A percentile compares a stretch with the other conserved stretches of the same genome.
phyloP scores from a whole-genome alignment of 768 basidiomycete species.

The Boletus sensibilis region DNA sequence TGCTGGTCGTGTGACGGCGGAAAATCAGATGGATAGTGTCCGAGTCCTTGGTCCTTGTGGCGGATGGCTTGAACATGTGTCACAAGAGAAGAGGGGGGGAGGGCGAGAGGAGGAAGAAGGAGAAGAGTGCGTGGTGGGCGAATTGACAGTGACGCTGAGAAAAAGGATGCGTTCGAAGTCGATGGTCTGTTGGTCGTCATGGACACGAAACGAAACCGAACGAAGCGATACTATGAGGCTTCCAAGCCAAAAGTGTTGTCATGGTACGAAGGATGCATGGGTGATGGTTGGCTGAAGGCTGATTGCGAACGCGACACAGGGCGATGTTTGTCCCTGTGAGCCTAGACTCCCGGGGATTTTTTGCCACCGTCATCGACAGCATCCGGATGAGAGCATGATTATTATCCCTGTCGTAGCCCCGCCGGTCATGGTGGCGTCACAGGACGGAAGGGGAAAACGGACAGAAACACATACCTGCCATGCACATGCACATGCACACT shows the following conservation, averaged over 20 bases:
- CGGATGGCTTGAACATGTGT: neutral
- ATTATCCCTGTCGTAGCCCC: neutral
- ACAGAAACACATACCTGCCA: neutral
- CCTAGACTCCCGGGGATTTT: neutral
- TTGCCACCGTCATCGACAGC: neutral
- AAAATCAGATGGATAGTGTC: too few species aligned
- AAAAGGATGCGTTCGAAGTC: neutral
- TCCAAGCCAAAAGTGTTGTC: neutral
- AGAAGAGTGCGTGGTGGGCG: neutral
- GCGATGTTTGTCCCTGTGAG: neutral
- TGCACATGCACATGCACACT: too few species aligned
- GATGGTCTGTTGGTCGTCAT: neutral
- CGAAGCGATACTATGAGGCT: neutral
- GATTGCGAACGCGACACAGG: neutral
- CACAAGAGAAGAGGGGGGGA: neutral
- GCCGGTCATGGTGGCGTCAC: neutral
- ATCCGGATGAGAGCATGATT: neutral
- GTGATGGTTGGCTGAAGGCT: neutral
- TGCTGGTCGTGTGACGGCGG: neutral
- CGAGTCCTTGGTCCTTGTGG: neutral
- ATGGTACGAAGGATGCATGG: neutral
- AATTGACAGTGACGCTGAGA: neutral
- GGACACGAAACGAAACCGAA: too few species aligned
- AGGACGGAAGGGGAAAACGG: neutral
- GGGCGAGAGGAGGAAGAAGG: neutral